A percentile compares a stretch with the other conserved stretches of the same genome.
These are phyloP conservation scores for Backusella sp. DNA, from an alignment of 192 early-diverging fungal genomes.

Conservation along the genomic window DNA sequence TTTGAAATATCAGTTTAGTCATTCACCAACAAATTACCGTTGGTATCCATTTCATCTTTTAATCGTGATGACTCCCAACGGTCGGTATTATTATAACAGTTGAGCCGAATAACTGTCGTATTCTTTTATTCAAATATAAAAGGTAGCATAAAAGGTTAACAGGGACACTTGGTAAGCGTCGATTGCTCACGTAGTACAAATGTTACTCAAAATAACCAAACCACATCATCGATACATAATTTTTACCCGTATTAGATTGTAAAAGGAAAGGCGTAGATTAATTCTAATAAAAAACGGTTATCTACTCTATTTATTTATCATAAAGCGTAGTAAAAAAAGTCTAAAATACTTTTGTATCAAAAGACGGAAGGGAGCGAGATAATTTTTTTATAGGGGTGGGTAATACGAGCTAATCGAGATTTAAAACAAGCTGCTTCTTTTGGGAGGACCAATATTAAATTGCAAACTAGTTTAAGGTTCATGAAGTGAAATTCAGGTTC, in stretches of 20 bases:
- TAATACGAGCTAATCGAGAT: not conserved
- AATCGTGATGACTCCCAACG: too few species aligned
- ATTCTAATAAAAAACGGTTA: not conserved
- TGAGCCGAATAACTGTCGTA: too few species aligned
- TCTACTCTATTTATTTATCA: not conserved
- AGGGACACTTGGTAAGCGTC: not conserved
- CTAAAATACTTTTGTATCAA: not conserved
- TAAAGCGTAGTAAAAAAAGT: not conserved
- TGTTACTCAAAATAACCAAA: not conserved
- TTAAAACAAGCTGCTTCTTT: not conserved
- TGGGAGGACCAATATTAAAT: not conserved
- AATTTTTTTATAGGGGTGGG: not conserved
- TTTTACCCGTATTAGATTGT: not conserved
- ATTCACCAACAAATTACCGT: too few species aligned
- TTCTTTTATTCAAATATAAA: too few species aligned
- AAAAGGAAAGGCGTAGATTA: not conserved
- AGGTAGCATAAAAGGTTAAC: too few species aligned
- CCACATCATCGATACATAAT: not conserved
- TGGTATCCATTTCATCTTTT: too few species aligned
- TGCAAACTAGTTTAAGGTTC: too few species aligned
- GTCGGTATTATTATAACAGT: too few species aligned
- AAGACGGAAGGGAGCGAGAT: not conserved
- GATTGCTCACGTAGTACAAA: not conserved
- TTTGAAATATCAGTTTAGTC: too few species aligned
- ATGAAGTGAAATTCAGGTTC: too few species aligned